These are phyloP conservation scores for Penicillium flavigenum DNA, from an alignment of 495 filamentous ascomycete species.

Conservation along the genomic window DNA sequence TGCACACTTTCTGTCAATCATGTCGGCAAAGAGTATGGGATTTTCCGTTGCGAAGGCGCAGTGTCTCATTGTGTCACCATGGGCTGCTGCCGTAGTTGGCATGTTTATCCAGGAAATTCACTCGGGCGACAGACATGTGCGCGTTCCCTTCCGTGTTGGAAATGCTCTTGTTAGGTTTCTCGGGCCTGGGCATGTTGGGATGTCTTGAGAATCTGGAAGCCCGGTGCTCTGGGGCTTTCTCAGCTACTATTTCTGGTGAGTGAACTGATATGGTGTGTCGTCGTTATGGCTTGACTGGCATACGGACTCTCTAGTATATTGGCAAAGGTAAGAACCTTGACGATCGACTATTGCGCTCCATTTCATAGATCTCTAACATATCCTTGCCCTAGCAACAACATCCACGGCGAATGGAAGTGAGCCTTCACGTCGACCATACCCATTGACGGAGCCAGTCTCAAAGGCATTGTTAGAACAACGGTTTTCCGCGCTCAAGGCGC, in stretches of 20 bases:
- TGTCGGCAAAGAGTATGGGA: slow-evolving; percentile 54
- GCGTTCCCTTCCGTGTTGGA: too few species aligned
- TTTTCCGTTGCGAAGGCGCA: slow-evolving; percentile 55
- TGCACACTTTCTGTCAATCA: slow-evolving; percentile 65
- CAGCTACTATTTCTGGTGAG: slow-evolving; percentile 7
- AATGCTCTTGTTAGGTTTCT: slow-evolving; percentile 24
- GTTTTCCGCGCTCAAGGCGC: slow-evolving; percentile 53
- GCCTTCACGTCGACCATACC: slow-evolving; percentile 51
- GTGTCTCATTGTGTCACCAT: slow-evolving; percentile 52
- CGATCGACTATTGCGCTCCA: too few species aligned
- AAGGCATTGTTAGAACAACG: slow-evolving; percentile 52
- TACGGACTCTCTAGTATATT: slow-evolving; percentile 19
- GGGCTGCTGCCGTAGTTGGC: too few species aligned
- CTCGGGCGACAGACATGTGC: too few species aligned
- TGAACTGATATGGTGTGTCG: not conserved
- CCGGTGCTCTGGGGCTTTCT: slow-evolving; percentile 7
- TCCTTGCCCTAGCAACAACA: slow-evolving; percentile 55
- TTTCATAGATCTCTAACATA: slow-evolving; percentile 26
- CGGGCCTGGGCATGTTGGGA: not conserved
- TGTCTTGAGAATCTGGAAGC: not conserved
- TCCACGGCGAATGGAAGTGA: slow-evolving; percentile 61
- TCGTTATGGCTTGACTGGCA: not conserved
- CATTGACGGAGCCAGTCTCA: slow-evolving; percentile 47
- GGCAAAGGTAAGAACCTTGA: slow-evolving; percentile 13
- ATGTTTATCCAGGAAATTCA: too few species aligned